phyloP scores from a whole-genome alignment of 306 rosid genomes.

The Dalbergia cochinchinensis region DNA sequence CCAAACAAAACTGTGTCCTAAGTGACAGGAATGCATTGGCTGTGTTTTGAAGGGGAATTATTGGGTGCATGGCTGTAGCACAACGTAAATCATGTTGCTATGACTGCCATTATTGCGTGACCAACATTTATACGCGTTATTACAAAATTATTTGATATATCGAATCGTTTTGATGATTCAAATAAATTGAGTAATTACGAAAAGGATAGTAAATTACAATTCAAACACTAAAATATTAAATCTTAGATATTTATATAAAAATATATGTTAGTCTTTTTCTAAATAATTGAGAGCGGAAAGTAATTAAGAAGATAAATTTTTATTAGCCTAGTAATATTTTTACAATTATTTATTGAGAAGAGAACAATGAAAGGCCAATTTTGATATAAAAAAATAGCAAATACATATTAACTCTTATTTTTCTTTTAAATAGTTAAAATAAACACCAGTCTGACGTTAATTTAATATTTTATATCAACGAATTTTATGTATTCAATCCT shows the following conservation, averaged over 20 bases:
- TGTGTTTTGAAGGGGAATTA: background rate
- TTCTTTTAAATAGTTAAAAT: background rate
- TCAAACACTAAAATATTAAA: background rate
- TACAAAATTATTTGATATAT: background rate
- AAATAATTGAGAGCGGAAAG: background rate
- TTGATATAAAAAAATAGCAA: background rate
- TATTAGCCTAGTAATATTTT: background rate
- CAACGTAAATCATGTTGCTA: background rate
- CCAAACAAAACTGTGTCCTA: background rate
- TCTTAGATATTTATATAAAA: background rate
- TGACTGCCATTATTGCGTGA: background rate
- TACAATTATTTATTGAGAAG: no score
- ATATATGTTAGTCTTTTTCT: background rate
- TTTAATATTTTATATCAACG: background rate
- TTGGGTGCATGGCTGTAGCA: background rate
- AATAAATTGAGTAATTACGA: no score
- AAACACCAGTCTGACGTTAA: background rate
- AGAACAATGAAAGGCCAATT: background rate
- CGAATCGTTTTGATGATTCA: background rate
- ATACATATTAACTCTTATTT: background rate
- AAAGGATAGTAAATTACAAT: background rate
- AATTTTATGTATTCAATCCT: background rate
- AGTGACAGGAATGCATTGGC: background rate
- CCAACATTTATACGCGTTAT: background rate
- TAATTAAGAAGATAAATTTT: background rate